Base-by-base conservation (phyloP, 2,329 filamentous ascomycete genomes). In the Rhytidhysteron rufulum region DNA sequence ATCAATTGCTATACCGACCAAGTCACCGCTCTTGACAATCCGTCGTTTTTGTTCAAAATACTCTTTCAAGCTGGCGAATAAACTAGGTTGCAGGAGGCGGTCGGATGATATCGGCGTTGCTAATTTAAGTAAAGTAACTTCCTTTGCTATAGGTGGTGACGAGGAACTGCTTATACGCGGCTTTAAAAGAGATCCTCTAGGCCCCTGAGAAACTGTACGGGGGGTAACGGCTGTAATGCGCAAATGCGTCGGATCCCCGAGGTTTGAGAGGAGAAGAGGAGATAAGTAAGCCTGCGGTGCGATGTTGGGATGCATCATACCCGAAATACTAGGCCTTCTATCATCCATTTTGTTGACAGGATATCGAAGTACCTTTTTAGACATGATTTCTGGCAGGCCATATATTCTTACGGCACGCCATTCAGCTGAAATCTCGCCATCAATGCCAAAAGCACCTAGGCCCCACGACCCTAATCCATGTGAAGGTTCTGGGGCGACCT, bases 361-460 rank as follows among this genome's bases (percentile, higher is more conserved):
- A 57, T 81, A 81, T 22, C 77, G 70, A 10, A 72, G 69, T 41
- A 61, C 44, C 43, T 78, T 78, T 39, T 73, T 74, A 2, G 74
- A 68, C 53, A 82, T 55, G 34, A 77, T 82, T 54, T 93, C 91
- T 0, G 93, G 88, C 2, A 98, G 72, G 1, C 90, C 89, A 61
- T 88, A 98, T 3, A 97, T 85, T 54, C 87, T 87, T 13, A 86
- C 90, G 3, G 89, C 86, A 24, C 93, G 80, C 86, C 88, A 95
- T 35, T 78, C 72, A 25, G 79, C 71, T 21, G 44, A 48, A 33
- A 86, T 82, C 3, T 78, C 69, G n/a, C 82, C 75, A 8, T 75
- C 68, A n/a, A 78, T 73, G 5, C 77, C 78, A 48, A 83, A 86
- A 46, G 79, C 82, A 17, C 80, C 81, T 3, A 88, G 71, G 2